Evolutionary conservation across 2,329 filamentous ascomycete genomes (phyloP), one percentile per base, ranked within the genome.

Genomic region (Fusarium luffae): DNA sequence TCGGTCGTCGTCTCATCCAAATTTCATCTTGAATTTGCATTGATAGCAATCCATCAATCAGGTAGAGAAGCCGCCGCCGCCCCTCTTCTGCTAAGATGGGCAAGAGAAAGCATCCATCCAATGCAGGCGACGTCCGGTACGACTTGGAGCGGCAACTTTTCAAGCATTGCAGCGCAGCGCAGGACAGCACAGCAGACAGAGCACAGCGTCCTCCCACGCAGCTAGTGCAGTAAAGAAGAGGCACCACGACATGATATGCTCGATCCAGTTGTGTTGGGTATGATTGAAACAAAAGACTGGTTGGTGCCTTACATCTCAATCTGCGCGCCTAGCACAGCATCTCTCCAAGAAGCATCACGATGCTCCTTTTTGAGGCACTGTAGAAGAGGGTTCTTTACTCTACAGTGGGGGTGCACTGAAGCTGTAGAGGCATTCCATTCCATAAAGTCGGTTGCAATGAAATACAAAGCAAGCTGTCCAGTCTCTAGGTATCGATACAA

Each of bases 241-340:
- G 63, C 57, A 58, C 63, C 63, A 72, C 64, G 37, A 57, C 66
- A 70, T 64, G 59, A 59, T 65, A 70, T 67, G 54, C 57, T 63
- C 63, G 61, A 73, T 64, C 51, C 63, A 68, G 62, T 60, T 59
- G 67, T 63, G 44, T 51, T 63, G 55, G 40, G 50, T 50, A 40
- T 32, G 28, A 42, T 49, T 43, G 28, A 60, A 56, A 60, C 27
- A 37, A 51, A 51, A 63, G 64, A 65, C 46, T 69, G 67, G 60
- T 40, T 54, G 60, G 72, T 74, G 71, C 73, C 73, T 74, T 74
- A 66, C 72, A 74, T 71, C 23, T 65, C 66, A 63, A 52, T 63
- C 55, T 57, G 58, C 48, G 70, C 56, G 63, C 61, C 59, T 51
- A 49, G 52, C 61, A 70, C 66, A 54, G 54, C 66, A 54, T 66